phyloP scores from a whole-genome alignment of 208 protist genomes.

The Crithidia bombi region DNA sequence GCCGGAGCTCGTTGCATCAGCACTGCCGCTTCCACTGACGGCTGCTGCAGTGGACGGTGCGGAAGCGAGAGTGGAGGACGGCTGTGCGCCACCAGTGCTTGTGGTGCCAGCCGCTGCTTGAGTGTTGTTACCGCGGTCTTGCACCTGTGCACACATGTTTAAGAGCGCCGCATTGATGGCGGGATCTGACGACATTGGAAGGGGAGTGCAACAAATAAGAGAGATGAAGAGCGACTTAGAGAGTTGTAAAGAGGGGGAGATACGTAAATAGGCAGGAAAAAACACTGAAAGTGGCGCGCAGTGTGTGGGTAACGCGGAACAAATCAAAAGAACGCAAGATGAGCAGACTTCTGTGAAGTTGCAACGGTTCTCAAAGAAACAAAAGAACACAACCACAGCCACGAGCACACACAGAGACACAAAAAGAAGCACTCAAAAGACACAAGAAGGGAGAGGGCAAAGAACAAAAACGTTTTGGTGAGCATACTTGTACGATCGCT shows the following conservation, averaged over 20 bases:
- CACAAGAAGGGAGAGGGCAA: too few relatives aligned
- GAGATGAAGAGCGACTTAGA: conserved; percentile 2
- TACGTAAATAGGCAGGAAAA: too few relatives aligned
- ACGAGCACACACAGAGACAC: too few relatives aligned
- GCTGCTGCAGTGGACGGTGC: not conserved
- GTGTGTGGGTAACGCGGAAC: too few relatives aligned
- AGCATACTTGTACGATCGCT: too few relatives aligned
- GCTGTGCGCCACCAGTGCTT: conserved; percentile 7
- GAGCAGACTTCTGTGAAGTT: too few relatives aligned
- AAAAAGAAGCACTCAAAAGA: too few relatives aligned
- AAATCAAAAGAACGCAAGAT: too few relatives aligned
- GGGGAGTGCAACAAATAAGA: not conserved
- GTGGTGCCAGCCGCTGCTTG: not conserved
- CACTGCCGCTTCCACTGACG: not conserved
- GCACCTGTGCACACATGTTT: conserved; percentile 39
- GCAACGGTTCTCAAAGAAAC: too few relatives aligned
- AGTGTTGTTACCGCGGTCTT: conserved; percentile 11
- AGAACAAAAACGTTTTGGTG: too few relatives aligned
- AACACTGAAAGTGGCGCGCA: too few relatives aligned
- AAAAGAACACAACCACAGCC: too few relatives aligned
- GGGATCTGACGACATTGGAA: conserved; percentile 30
- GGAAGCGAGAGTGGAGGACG: not conserved
- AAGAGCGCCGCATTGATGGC: conserved; percentile 36
- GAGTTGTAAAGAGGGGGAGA: not conserved
- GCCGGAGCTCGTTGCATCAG: not conserved